Conservation (phyloP, 2,329 filamentous ascomycete species). For the Microdochium paspali region DNA sequence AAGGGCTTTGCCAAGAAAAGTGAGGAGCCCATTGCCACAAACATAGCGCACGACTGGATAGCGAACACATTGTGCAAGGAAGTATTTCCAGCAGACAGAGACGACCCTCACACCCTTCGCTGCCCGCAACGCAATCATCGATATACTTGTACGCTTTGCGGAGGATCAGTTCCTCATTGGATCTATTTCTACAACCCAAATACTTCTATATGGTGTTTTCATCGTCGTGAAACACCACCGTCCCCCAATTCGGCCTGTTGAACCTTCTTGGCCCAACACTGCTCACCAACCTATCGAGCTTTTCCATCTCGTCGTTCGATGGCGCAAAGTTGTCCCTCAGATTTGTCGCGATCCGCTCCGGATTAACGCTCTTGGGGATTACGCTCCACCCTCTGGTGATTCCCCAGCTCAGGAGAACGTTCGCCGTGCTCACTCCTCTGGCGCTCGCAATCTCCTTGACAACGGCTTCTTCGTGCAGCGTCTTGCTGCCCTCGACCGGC, state of each 20-base stretch:
- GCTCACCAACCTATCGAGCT: neutral
- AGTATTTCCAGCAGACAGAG: too few relatives aligned
- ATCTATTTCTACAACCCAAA: neutral
- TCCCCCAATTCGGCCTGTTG: neutral
- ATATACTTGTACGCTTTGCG: too few relatives aligned
- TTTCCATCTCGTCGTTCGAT: neutral
- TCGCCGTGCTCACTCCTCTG: constrained; percentile 19
- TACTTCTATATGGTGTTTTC: neutral
- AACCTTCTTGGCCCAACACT: neutral
- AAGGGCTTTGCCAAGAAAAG: too few relatives aligned
- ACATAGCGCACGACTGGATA: too few relatives aligned
- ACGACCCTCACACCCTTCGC: too few relatives aligned
- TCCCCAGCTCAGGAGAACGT: constrained; percentile 24
- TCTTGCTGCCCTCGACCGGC: constrained; percentile 14
- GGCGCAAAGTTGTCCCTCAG: neutral
- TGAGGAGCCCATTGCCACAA: too few relatives aligned
- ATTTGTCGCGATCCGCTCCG: neutral
- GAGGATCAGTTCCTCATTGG: too few relatives aligned
- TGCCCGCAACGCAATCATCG: too few relatives aligned
- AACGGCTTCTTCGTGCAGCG: constrained; percentile 16
- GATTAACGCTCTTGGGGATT: constrained; percentile 25
- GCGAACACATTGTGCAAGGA: too few relatives aligned
- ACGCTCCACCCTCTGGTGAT: constrained; percentile 20
- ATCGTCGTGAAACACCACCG: neutral
- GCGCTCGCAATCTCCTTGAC: constrained; percentile 14